A percentile compares a stretch with the other conserved stretches of the same genome.
Conservation (phyloP, 2,329 filamentous ascomycete species). For the Verticillium nonalfalfae region DNA sequence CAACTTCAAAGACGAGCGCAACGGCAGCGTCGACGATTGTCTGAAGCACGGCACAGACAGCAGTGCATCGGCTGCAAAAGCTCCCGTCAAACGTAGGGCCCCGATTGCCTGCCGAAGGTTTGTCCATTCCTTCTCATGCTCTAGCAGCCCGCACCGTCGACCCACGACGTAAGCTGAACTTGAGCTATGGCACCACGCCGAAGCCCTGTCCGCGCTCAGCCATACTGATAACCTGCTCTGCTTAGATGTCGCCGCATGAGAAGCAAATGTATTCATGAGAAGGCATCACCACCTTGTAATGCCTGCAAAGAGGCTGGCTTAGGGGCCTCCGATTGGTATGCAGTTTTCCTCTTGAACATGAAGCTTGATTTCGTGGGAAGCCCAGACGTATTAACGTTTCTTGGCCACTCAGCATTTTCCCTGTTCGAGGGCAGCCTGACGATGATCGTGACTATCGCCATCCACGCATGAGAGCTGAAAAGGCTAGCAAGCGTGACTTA, state of each 20-base stretch:
- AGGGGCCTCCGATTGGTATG: slow-evolving; percentile 42
- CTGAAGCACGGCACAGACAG: not conserved
- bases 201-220: not conserved
- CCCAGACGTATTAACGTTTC: not conserved
- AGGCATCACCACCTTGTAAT: slow-evolving; percentile 41
- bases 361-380: not conserved
- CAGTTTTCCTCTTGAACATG: slow-evolving; percentile 1
- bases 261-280: slow-evolving; percentile 48
- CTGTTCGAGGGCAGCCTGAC: slow-evolving; percentile 45
- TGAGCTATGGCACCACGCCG: not conserved
- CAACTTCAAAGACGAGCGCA: slow-evolving; percentile 1
- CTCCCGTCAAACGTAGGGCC: slow-evolving; percentile 39
- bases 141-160: not conserved
- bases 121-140: slow-evolving; percentile 11
- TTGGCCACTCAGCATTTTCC: slow-evolving; percentile 35
- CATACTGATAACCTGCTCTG: not conserved
- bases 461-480: slow-evolving; percentile 43
- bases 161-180: not conserved
- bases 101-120: slow-evolving; percentile 48
- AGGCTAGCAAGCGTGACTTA: slow-evolving; percentile 30
- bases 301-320: slow-evolving; percentile 45
- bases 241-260: slow-evolving; percentile 48
- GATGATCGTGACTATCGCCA: slow-evolving; percentile 50
- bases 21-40: not conserved
- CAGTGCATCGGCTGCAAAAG: slow-evolving; percentile 2